phyloP scores from a whole-genome alignment of 1,284 basidiomycete genomes.

The Sporisorium sorghi region DNA sequence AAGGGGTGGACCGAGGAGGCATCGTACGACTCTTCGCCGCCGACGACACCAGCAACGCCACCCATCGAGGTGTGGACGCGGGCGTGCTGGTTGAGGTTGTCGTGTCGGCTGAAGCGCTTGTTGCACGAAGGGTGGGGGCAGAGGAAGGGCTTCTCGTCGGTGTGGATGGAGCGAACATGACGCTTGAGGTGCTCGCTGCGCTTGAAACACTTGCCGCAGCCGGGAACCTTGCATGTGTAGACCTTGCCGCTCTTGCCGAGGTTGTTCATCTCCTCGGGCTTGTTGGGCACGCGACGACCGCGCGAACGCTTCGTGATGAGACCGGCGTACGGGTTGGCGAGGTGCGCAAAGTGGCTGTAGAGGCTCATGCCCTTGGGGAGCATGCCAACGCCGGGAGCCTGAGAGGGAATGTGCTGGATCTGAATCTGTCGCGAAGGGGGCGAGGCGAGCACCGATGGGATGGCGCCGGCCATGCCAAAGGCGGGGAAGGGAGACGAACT shows the following conservation, averaged over 20 bases:
- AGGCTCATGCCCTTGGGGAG: conserved; percentile 52
- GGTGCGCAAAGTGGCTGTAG: conserved; percentile 44
- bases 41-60: conserved; percentile 17
- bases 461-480: conserved; percentile 21
- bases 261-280: conserved; percentile 65
- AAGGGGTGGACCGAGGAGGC: conserved; percentile 36
- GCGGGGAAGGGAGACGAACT: conserved; percentile 43
- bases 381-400: conserved; percentile 32
- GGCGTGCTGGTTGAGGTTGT: conserved; percentile 66
- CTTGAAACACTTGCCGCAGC: conserved; percentile 66
- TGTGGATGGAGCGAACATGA: conserved; percentile 65
- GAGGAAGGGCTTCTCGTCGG: conserved; percentile 65
- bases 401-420: conserved; percentile 40
- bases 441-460: conserved; percentile 38
- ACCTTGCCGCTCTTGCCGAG: conserved; percentile 66
- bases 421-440: conserved; percentile 41
- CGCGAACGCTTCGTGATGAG: conserved; percentile 66
- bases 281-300: conserved; percentile 63
- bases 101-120: conserved; percentile 64
- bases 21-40: conserved; percentile 30
- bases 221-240: conserved; percentile 66
- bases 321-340: conserved; percentile 53
- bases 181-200: conserved; percentile 66
- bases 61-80: conserved; percentile 58
- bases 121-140: conserved; percentile 61